A percentile compares a stretch with the other conserved stretches of the same genome.
These are phyloP conservation scores for Yarrowia porcina DNA, from an alignment of 805 yeast genomes.

Conservation along the genomic window DNA sequence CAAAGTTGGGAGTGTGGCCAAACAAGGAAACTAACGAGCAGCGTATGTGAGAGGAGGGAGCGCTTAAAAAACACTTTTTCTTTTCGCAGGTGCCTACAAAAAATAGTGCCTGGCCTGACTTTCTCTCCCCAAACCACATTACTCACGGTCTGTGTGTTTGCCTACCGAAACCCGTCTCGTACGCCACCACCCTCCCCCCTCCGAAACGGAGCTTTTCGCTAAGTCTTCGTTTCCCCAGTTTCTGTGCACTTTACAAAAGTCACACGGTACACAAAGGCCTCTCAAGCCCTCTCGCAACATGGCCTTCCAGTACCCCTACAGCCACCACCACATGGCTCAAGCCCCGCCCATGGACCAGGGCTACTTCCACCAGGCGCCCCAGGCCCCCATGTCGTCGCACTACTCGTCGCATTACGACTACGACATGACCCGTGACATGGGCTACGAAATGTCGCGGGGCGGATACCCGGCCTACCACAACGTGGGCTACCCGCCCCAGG, in stretches of 20 bases:
- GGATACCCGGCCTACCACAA: background rate
- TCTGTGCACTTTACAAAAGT: too few relatives aligned
- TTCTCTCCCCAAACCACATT: conserved; percentile 6
- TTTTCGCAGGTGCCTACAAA: background rate
- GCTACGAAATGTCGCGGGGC: conserved; percentile 3
- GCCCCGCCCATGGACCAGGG: conserved; percentile 27
- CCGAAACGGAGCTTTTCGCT: conserved; percentile 33
- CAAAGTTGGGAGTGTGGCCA: background rate
- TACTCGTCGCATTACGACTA: background rate
- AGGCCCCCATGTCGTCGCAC: conserved; percentile 16
- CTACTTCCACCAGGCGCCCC: conserved; percentile 27
- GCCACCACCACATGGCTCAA: conserved; percentile 28
- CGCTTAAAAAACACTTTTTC: background rate
- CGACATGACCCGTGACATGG: conserved; percentile 21
- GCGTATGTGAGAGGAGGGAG: background rate
- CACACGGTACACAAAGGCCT: background rate
- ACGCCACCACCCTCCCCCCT: background rate
- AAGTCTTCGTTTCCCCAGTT: conserved; percentile 31
- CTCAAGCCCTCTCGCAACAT: conserved; percentile 9
- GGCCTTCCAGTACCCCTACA: conserved; percentile 28
- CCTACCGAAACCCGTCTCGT: background rate
- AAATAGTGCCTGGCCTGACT: conserved; percentile 3
- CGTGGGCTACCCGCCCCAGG: conserved; percentile 1
- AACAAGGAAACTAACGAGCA: conserved; percentile 17
- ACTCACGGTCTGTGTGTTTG: conserved; percentile 15